Evolutionary conservation across 176 grass and related monocot species (phyloP), one percentile per base, ranked within the genome.

Genomic region (barley (Hordeum vulgare)): DNA sequence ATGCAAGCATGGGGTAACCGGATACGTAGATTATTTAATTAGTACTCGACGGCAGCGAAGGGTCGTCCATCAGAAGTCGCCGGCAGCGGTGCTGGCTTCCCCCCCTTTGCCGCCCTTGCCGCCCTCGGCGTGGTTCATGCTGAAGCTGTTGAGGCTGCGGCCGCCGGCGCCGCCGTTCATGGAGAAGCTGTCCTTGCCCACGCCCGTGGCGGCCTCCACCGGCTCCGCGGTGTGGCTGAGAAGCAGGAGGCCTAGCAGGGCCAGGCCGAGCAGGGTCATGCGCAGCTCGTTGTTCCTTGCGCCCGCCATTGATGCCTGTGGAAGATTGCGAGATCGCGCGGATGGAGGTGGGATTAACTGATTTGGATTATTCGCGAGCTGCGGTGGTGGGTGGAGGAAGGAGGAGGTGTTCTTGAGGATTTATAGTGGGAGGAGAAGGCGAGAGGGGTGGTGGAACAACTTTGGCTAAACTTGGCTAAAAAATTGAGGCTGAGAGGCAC

Each of bases 281-380:
- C 88, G 88, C 49, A 90, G 45, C 80, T 90, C 88, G 75, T 71
- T 31, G 84, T 23, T 83, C 37, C 71, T 90, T 61, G 74, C 14
- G 14, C 24, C 71, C 47, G 84, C 80, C 88, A 90, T 90, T 36
- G 33, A 14, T 41, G 17, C 6, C 44, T 57, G 57, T 13, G 42
- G 25, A 66, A 57, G 42, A 21, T 34, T 66, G 44, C 26, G 47
- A 51, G 47, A 51, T 51, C 17, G 47, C 15, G 27, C 31, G 35
- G 36, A 27, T 51, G 76, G 54, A 8, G 8, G 15, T 49, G 49
- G 81, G 42, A 7, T 66, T 7, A 37, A 78, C 56, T 2, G 58
- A 78, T 89, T 86, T 80, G 60, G 81, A 57, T 77, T 81, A 25
- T 26, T 65, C 11, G 11, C 21, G 42, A 49, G 49, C n/a, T 44